These are phyloP conservation scores for Xylariaceae sp. DNA, from an alignment of 2,329 filamentous ascomycete genomes.

Conservation along the genomic window DNA sequence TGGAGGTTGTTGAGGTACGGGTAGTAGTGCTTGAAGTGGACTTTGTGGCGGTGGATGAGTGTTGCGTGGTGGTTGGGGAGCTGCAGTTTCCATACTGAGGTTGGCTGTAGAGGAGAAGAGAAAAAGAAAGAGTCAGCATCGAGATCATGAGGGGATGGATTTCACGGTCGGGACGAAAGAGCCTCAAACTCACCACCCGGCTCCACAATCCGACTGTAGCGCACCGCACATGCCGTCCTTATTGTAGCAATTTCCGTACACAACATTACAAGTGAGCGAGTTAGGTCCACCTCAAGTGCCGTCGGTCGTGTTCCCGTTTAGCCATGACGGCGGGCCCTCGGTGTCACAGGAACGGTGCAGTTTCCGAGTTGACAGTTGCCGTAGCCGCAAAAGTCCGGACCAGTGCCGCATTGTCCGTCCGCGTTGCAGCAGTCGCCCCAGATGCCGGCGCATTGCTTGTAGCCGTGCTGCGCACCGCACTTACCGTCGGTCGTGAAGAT, in stretches of 20 bases:
- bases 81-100: neutral
- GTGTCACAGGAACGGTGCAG: neutral
- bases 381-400: neutral
- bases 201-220: neutral
- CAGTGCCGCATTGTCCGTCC: constrained; percentile 1
- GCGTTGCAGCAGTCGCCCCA: constrained; percentile 2
- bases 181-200: neutral
- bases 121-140: too few relatives aligned
- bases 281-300: neutral
- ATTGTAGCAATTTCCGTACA: neutral
- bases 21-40: neutral
- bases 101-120: neutral
- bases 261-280: neutral
- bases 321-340: too few relatives aligned
- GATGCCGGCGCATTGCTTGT: neutral
- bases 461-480: neutral
- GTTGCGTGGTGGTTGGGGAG: neutral
- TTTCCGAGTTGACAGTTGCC: neutral
- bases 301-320: neutral
- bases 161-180: neutral
- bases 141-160: too few relatives aligned
- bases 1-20: neutral
- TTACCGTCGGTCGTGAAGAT: neutral
- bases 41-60: neutral
- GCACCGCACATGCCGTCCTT: neutral